Evolutionary conservation across 345 rosid genomes (phyloP).

Genomic region (Dovyalis caffra): DNA sequence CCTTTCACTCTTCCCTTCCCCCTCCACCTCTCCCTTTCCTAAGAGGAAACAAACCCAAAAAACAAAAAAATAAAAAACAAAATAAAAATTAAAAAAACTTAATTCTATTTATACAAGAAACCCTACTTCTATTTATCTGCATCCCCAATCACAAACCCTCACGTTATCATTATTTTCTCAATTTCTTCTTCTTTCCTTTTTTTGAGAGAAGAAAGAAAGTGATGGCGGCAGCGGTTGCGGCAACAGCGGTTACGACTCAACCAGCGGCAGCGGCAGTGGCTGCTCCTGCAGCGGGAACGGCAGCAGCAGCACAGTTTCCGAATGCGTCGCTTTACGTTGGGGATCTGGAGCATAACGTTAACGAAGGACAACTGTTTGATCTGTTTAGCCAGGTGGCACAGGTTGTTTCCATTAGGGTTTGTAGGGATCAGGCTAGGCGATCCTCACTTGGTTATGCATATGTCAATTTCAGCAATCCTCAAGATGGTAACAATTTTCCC

Average conservation of each 20-base stretch:
- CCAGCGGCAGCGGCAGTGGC: conserved; percentile 15
- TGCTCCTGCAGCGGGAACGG: conserved; percentile 9
- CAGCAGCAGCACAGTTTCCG: conserved; percentile 15
- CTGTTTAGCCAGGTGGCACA: conserved; percentile 51
- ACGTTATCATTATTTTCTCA: background rate
- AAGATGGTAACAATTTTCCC: conserved; percentile 46
- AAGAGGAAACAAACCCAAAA: background rate
- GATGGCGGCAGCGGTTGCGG: conserved; percentile 34
- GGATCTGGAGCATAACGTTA: conserved; percentile 56
- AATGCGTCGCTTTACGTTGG: conserved; percentile 63
- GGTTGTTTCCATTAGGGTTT: conserved; percentile 57
- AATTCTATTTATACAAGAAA: conserved; percentile 14
- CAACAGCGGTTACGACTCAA: conserved; percentile 19
- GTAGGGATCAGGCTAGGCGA: conserved; percentile 47
- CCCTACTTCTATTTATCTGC: background rate
- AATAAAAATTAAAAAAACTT: background rate
- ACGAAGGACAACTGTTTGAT: conserved; percentile 49
- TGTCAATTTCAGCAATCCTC: conserved; percentile 54
- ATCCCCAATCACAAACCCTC: background rate
- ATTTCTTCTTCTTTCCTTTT: conserved; percentile 5
- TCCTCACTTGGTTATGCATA: conserved; percentile 70
- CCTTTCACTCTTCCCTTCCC: background rate
- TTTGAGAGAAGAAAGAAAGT: conserved; percentile 5
- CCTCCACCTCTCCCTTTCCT: conserved; percentile 8
- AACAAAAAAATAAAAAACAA: background rate